These are phyloP conservation scores for Boletus insuetus DNA, from an alignment of 768 basidiomycete genomes.

Conservation along the genomic window DNA sequence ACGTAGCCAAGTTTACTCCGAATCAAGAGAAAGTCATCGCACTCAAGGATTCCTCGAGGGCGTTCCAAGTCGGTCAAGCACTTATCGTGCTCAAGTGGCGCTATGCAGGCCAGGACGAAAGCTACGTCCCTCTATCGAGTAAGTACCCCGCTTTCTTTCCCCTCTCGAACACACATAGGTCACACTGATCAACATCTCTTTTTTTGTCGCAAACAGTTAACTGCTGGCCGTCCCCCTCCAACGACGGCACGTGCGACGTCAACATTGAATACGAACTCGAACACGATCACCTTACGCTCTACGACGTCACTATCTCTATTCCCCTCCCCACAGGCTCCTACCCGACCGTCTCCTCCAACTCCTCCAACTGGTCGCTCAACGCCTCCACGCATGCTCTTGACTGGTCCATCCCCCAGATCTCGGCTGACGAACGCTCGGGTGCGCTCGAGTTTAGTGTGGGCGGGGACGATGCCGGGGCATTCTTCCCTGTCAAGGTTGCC, in stretches of 20 bases:
- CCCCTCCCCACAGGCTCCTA: conserved; percentile 88
- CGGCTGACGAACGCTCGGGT: conserved; percentile 64
- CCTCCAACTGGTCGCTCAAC: conserved; percentile 79
- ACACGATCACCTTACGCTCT: conserved; percentile 72
- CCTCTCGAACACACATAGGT: background rate
- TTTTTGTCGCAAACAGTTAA: conserved; percentile 59
- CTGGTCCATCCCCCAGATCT: conserved; percentile 78
- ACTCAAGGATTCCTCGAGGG: conserved; percentile 76
- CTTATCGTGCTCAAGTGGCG: conserved; percentile 92
- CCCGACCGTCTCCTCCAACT: conserved; percentile 70
- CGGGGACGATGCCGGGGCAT: conserved; percentile 76
- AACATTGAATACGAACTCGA: conserved; percentile 98
- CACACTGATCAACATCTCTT: background rate
- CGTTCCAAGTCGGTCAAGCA: conserved; percentile 86
- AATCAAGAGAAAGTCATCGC: conserved; percentile 67
- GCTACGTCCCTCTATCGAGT: conserved; percentile 89
- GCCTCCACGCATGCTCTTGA: conserved; percentile 75
- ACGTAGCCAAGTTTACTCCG: conserved; percentile 82
- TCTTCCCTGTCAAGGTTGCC: conserved; percentile 88
- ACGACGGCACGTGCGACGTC: conserved; percentile 90
- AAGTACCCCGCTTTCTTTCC: conserved; percentile 29
- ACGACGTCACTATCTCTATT: conserved; percentile 87
- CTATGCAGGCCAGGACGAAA: conserved; percentile 88
- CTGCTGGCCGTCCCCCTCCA: conserved; percentile 93
- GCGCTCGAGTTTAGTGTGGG: conserved; percentile 89